A percentile compares a stretch with the other conserved stretches of the same genome.
Evolutionary conservation across 2,329 filamentous ascomycete genomes (phyloP).

Genomic region (Raffaelea albimanens): DNA sequence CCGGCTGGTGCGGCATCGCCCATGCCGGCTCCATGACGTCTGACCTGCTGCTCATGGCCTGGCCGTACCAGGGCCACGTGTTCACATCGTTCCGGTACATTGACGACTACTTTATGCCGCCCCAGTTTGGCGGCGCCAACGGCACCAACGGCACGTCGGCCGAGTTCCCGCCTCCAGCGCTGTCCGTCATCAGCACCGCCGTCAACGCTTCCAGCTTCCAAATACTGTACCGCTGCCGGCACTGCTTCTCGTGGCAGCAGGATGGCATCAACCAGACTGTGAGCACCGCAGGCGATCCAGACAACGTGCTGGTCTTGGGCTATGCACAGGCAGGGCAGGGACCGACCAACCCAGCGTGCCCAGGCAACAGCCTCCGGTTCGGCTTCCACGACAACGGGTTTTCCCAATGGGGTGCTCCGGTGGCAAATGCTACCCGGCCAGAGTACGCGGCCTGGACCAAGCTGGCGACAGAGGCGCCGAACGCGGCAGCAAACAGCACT

Average conservation of each 20-base stretch:
- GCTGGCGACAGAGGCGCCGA: conserved; percentile 13
- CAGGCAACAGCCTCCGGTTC: conserved; percentile 6
- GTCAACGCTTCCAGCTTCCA: conserved; percentile 49
- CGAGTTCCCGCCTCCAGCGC: conserved; percentile 6
- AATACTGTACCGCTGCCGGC: conserved; percentile 55
- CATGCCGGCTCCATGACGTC: conserved; percentile 48
- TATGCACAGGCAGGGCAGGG: conserved; percentile 42
- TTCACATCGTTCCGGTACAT: conserved; percentile 49
- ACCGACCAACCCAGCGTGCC: conserved; percentile 7
- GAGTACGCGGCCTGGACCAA: conserved; percentile 7
- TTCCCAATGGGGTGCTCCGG: conserved; percentile 8
- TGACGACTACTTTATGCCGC: conserved; percentile 48
- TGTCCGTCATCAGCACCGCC: conserved; percentile 49
- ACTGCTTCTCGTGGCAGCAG: conserved; percentile 44
- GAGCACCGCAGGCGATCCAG: conserved; percentile 29
- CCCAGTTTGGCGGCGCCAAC: conserved; percentile 40
- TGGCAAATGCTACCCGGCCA: conserved; percentile 5
- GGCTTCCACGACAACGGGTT: conserved; percentile 15
- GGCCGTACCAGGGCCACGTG: conserved; percentile 42
- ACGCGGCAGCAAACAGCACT: neutral
- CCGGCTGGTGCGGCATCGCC: conserved; percentile 49
- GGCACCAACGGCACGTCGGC: conserved; percentile 5
- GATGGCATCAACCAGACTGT: conserved; percentile 31
- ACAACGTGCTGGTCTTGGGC: conserved; percentile 34
- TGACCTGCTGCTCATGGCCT: conserved; percentile 47